These are phyloP conservation scores for Mycosphaerella arachidis DNA, from an alignment of 2,329 filamentous ascomycete genomes.

Conservation along the genomic window DNA sequence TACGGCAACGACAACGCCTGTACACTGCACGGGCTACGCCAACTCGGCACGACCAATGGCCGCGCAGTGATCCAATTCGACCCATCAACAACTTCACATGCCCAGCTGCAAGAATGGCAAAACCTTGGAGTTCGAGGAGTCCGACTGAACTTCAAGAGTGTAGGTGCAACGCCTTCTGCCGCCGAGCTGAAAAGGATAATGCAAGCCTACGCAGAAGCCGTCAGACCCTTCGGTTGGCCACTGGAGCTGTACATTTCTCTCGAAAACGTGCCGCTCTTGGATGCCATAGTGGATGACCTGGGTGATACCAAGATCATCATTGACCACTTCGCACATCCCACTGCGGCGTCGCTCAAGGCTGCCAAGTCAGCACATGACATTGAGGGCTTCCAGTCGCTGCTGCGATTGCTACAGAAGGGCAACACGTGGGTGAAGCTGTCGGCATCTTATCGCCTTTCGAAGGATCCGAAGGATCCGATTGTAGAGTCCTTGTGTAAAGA, in stretches of 20 bases:
- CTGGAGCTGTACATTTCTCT: constrained; percentile 57
- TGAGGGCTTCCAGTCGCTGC: constrained; percentile 47
- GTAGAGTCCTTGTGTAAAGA: constrained; percentile 45
- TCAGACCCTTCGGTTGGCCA: constrained; percentile 52
- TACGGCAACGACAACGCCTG: constrained; percentile 59
- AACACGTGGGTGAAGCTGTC: constrained; percentile 56
- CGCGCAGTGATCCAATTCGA: constrained; percentile 57
- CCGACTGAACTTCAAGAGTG: constrained; percentile 56
- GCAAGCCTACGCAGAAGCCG: constrained; percentile 47
- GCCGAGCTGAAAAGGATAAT: constrained; percentile 43
- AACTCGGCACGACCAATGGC: constrained; percentile 47
- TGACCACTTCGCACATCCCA: constrained; percentile 53
- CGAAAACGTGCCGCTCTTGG: constrained; percentile 46
- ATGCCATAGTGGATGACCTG: constrained; percentile 47
- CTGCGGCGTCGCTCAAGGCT: constrained; percentile 25
- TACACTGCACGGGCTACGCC: constrained; percentile 50
- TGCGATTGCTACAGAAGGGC: constrained; percentile 45
- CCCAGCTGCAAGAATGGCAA: constrained; percentile 52
- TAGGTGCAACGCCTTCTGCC: constrained; percentile 38
- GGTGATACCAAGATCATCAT: constrained; percentile 49
- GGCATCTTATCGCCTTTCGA: constrained; percentile 53
- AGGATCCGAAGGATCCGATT: constrained; percentile 31
- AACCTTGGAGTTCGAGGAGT: constrained; percentile 55
- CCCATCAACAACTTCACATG: constrained; percentile 36
- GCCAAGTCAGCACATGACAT: constrained; percentile 39